A percentile compares a stretch with the other conserved stretches of the same genome.
phyloP scores from a whole-genome alignment of 1,139 yeast genomes.

The Candida tetrigidarum region DNA sequence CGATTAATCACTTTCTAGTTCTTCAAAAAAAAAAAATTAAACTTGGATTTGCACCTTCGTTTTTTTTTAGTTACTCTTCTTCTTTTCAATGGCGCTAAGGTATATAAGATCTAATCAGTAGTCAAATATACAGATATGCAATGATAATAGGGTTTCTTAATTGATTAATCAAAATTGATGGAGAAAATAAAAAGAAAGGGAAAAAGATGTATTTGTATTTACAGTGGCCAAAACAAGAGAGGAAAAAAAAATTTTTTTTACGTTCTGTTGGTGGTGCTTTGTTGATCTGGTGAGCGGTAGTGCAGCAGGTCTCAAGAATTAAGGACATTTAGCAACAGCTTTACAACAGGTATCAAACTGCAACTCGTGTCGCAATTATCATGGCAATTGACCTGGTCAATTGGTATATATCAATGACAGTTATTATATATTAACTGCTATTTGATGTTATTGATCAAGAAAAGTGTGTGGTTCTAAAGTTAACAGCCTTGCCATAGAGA shows the following conservation, averaged over 20 bases:
- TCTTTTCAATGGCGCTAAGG: not conserved
- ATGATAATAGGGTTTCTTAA: not conserved
- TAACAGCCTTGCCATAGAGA: no score
- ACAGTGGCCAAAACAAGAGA: slow-evolving; percentile 1
- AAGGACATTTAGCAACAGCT: not conserved
- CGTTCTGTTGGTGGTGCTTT: not conserved
- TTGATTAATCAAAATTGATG: not conserved
- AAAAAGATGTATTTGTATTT: not conserved
- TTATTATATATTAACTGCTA: no score
- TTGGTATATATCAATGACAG: no score
- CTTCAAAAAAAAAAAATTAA: no score
- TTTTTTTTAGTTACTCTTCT: not conserved
- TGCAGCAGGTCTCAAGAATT: not conserved
- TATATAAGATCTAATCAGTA: slow-evolving; percentile 37
- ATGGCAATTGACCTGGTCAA: no score
- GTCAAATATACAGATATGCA: slow-evolving; percentile 24
- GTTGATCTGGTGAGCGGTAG: slow-evolving; percentile 1
- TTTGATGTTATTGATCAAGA: no score
- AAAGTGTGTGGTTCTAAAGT: no score
- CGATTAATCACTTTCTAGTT: not conserved
- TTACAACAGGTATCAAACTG: not conserved
- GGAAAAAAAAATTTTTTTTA: slow-evolving; percentile 4
- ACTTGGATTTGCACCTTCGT: no score
- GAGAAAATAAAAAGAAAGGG: not conserved
- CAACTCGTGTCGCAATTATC: no score